A percentile compares a stretch with the other conserved stretches of the same genome.
These are phyloP conservation scores for Ophiobolus disseminans DNA, from an alignment of 2,329 filamentous ascomycete genomes.

Conservation along the genomic window DNA sequence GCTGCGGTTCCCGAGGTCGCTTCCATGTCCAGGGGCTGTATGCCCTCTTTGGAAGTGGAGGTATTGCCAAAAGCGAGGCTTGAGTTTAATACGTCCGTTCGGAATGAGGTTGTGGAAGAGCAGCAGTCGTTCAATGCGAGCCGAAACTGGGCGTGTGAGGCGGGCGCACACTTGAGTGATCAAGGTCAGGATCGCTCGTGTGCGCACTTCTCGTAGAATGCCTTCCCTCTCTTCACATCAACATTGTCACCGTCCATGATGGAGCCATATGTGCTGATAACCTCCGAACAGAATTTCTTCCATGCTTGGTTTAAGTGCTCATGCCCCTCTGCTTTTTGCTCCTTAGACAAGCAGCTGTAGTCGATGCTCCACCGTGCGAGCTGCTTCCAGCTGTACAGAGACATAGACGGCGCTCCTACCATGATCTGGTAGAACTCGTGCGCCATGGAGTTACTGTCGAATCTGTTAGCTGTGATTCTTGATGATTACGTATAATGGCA, in stretches of 20 bases:
- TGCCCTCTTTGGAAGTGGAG: too few relatives aligned
- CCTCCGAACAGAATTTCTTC: conserved; percentile 63
- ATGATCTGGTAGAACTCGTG: conserved; percentile 82
- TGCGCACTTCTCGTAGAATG: conserved; percentile 2
- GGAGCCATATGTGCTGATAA: conserved; percentile 53
- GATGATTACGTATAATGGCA: too few relatives aligned
- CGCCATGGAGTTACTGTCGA: conserved; percentile 69
- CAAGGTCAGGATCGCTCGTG: too few relatives aligned
- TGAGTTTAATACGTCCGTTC: too few relatives aligned
- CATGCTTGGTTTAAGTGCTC: conserved; percentile 63
- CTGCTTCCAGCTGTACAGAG: conserved; percentile 74
- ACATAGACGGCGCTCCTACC: conserved; percentile 71
- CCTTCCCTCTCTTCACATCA: conserved; percentile 12
- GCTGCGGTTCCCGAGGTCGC: too few relatives aligned
- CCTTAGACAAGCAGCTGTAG: conserved; percentile 50
- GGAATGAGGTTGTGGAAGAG: too few relatives aligned
- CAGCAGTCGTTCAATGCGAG: too few relatives aligned
- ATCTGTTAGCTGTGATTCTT: not conserved
- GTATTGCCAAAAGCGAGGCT: too few relatives aligned
- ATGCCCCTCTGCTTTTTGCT: conserved; percentile 51
- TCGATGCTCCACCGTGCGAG: conserved; percentile 56
- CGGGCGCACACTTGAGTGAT: too few relatives aligned
- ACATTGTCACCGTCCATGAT: conserved; percentile 13
- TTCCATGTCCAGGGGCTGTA: too few relatives aligned
- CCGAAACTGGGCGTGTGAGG: too few relatives aligned